Evolutionary conservation across 306 rosid genomes (phyloP).

Genomic region (Gillenia trifoliata): DNA sequence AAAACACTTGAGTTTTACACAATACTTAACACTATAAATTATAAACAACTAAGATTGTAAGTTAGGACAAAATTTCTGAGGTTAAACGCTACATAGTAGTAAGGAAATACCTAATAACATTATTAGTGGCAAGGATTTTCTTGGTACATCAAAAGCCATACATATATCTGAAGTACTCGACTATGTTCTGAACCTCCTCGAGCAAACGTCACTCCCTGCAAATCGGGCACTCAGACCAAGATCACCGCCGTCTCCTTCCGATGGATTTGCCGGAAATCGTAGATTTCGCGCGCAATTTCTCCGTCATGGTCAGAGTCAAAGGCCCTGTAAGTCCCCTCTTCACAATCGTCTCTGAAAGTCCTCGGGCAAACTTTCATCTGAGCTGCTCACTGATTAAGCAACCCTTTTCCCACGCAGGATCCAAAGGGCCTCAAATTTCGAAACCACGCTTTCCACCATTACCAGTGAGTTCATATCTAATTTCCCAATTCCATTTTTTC

Average conservation of each 20-base stretch:
- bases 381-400: conserved; percentile 16
- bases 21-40: too few relatives aligned
- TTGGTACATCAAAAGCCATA: too few relatives aligned
- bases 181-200: background rate
- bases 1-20: too few relatives aligned
- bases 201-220: background rate
- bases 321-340: conserved; percentile 68
- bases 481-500: background rate
- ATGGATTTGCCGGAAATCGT: conserved; percentile 64
- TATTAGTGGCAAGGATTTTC: too few relatives aligned
- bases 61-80: too few relatives aligned
- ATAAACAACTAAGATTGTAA: too few relatives aligned
- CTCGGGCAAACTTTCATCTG: background rate
- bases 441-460: conserved; percentile 85
- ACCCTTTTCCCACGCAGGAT: conserved; percentile 43
- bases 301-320: conserved; percentile 78
- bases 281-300: conserved; percentile 61
- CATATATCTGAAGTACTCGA: too few relatives aligned
- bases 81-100: too few relatives aligned
- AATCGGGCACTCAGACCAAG: conserved; percentile 6
- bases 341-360: background rate
- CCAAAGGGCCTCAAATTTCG: conserved; percentile 97
- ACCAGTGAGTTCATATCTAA: conserved; percentile 43
- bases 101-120: too few relatives aligned
- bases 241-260: conserved; percentile 21